Evolutionary conservation across 164 flowering plant species (phyloP), one percentile per base, ranked within the genome.

Genomic region (Litsea cubeba): DNA sequence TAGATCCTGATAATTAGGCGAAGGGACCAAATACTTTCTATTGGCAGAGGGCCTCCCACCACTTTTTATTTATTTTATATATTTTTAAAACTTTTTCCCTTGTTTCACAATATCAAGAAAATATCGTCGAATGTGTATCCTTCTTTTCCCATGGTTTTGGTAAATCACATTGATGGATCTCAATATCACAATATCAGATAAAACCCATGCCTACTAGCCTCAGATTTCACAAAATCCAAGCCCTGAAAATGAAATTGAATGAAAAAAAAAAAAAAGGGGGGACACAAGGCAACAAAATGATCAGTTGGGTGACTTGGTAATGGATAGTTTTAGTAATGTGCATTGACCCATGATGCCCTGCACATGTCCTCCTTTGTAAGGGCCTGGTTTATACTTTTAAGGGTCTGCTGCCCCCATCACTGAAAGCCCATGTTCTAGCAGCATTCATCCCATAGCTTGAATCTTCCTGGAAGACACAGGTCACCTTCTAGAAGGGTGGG

Each of bases 221-320:
- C 90, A 3, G 88, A 78, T 3, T 87, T 74, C 71, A 86, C 90
- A 74, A 85, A 89, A 70, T 87, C 93, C 79, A 89, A 57, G 22
- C 86, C 91, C 90, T 89, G 76, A 60, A 35, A 35, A 35, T 35
- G 77, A 25, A 58, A 35, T 35, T 11, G 23, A n/a, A 15, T 8
- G 14, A 12, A 68, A n/a, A 20, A 14, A 68, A 20, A 7, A n/a
- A n/a, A n/a, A n/a, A n/a, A n/a, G n/a, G n/a, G n/a, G n/a, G 40
- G 40, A 40, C 66, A 63, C 0, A 23, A 30, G 5, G 46, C 10
- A 7, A 35, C 46, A 23, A 69, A 71, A 28, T 5, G 69, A 26
- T 65, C 65, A 24, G 46, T 35, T 35, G 46, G 46, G 10, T 35
- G 46, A 6, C 10, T 35, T 35, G 46, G 46, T 35, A 10, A 35